These are phyloP conservation scores for Ganoderma leucocontextum DNA, from an alignment of 1,284 basidiomycete species.

Conservation along the genomic window DNA sequence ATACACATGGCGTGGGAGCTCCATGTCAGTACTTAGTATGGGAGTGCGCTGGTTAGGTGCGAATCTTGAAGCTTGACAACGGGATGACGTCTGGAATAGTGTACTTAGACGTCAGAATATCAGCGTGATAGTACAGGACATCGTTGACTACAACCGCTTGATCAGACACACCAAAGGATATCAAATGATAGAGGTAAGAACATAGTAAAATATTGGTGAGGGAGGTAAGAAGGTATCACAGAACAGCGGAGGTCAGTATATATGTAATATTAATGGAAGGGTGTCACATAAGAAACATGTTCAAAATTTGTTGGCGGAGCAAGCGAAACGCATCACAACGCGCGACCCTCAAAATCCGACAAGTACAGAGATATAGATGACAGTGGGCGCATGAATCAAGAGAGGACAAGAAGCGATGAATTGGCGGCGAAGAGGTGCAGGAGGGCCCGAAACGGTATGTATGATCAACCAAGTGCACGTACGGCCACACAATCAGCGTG, in stretches of 20 bases:
- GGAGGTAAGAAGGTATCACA: not conserved
- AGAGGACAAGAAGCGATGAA: not conserved
- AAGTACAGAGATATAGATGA: not conserved
- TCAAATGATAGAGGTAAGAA: not conserved
- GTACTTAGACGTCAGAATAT: not conserved
- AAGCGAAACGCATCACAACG: not conserved
- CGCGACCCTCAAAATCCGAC: not conserved
- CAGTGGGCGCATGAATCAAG: not conserved
- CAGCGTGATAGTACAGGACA: not conserved
- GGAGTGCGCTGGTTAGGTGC: not conserved
- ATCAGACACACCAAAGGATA: not conserved
- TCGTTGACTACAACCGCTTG: not conserved
- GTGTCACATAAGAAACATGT: no score
- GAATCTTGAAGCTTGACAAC: not conserved
- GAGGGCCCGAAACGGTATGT: not conserved
- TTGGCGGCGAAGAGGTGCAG: not conserved
- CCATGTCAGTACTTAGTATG: not conserved
- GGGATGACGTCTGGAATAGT: no score
- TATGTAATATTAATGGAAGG: no score
- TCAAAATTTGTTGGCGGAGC: not conserved
- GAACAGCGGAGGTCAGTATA: not conserved
- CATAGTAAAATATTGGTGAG: not conserved
- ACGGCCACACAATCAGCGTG: not conserved
- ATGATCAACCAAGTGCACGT: not conserved
- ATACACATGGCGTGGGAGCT: not conserved